Conservation (phyloP, 1,139 yeast genomes). For the Meyerozyma guilliermondii region DNA sequence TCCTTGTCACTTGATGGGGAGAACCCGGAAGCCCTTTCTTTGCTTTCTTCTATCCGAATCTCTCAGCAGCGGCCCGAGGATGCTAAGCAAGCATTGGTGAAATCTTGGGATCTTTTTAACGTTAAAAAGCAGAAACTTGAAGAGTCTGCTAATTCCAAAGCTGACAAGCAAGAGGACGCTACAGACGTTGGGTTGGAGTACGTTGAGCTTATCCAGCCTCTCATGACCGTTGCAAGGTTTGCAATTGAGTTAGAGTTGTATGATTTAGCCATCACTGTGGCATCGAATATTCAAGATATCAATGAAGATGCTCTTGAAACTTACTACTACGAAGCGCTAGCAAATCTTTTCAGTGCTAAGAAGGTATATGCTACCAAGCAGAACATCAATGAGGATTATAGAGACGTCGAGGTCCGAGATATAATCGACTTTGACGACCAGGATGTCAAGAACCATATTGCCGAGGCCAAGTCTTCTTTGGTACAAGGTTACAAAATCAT, state of each 20-base stretch:
- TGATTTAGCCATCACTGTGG: constrained; percentile 58
- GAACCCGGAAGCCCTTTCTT: constrained; percentile 77
- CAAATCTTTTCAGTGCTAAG: constrained; percentile 58
- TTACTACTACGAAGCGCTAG: constrained; percentile 76
- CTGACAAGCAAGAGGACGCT: constrained; percentile 15
- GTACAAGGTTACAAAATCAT: constrained; percentile 52
- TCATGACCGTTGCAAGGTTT: constrained; percentile 65
- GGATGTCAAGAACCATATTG: constrained; percentile 26
- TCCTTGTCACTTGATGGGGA: constrained; percentile 56
- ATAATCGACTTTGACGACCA: constrained; percentile 17
- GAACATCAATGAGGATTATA: constrained; percentile 38
- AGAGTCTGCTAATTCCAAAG: constrained; percentile 27
- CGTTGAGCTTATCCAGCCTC: constrained; percentile 61
- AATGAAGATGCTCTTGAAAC: constrained; percentile 81
- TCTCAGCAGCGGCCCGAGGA: constrained; percentile 78
- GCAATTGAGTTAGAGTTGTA: constrained; percentile 73
- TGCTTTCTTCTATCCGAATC: constrained; percentile 82
- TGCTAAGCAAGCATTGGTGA: constrained; percentile 63
- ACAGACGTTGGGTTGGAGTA: constrained; percentile 47
- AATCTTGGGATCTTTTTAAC: constrained; percentile 69
- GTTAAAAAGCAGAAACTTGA: constrained; percentile 47
- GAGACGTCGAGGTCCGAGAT: constrained; percentile 35
- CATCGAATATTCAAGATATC: constrained; percentile 61
- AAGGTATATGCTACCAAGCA: constrained; percentile 17
- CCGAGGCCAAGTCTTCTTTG: constrained; percentile 49